Evolutionary conservation across 164 flowering plant species (phyloP).

Genomic region (Vitis cinerea): DNA sequence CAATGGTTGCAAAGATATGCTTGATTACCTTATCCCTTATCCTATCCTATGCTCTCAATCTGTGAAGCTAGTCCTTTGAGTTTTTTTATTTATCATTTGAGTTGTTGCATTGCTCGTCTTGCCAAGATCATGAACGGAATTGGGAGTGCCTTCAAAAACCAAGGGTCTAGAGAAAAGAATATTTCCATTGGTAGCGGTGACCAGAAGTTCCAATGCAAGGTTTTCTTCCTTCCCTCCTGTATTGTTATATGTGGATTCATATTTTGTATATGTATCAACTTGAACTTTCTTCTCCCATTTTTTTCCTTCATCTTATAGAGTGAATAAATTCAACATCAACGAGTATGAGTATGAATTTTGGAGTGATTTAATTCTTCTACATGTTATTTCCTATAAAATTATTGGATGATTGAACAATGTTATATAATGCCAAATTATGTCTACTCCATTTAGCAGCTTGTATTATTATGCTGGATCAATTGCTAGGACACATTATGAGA

Average conservation of each 20-base stretch:
- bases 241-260: neutral
- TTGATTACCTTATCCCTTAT: neutral
- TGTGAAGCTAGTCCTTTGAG: too few relatives aligned
- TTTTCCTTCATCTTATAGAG: neutral
- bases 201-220: neutral
- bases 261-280: neutral
- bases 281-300: neutral
- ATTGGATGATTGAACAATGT: neutral
- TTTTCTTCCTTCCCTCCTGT: neutral
- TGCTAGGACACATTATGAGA: neutral
- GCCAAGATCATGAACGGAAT: neutral
- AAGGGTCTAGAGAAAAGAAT: too few relatives aligned
- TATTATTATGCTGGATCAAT: neutral
- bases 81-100: neutral
- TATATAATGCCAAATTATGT: neutral
- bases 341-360: neutral
- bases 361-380: neutral
- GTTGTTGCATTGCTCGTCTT: neutral
- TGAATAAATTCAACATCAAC: neutral
- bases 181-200: neutral
- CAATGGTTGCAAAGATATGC: constrained; percentile 7
- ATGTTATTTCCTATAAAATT: neutral
- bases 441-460: neutral
- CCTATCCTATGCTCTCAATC: too few relatives aligned
- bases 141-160: neutral